A percentile compares a stretch with the other conserved stretches of the same genome.
Evolutionary conservation across 2,329 filamentous ascomycete species (phyloP).

Genomic region (Alternaria solani): DNA sequence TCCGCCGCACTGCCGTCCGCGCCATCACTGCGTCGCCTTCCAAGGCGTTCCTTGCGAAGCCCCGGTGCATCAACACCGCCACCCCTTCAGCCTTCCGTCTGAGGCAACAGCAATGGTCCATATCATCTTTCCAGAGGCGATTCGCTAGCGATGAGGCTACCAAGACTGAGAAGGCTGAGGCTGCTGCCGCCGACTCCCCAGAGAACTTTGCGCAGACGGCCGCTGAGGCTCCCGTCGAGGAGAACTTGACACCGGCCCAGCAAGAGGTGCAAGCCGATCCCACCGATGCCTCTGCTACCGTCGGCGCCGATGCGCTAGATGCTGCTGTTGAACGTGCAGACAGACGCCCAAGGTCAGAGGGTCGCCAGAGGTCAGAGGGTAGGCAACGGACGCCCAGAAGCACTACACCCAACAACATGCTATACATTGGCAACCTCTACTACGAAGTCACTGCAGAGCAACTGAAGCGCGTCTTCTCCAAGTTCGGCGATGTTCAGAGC

Average conservation of each 20-base stretch:
- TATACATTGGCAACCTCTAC: slow-evolving; percentile 75
- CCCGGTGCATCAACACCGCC: slow-evolving; percentile 47
- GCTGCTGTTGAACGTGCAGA: slow-evolving; percentile 11
- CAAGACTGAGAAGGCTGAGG: slow-evolving; percentile 48
- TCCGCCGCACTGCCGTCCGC: slow-evolving; percentile 66
- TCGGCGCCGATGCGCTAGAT: slow-evolving; percentile 36
- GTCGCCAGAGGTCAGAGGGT: background rate
- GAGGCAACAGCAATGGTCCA: slow-evolving; percentile 51
- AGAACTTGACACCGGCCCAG: slow-evolving; percentile 41
- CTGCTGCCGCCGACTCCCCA: slow-evolving; percentile 34
- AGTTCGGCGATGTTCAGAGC: slow-evolving; percentile 64
- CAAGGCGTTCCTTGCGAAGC: slow-evolving; percentile 54
- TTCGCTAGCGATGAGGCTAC: slow-evolving; percentile 59
- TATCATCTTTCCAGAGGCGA: slow-evolving; percentile 55
- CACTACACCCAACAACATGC: slow-evolving; percentile 44
- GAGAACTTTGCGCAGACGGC: slow-evolving; percentile 49
- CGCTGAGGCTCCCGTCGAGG: slow-evolving; percentile 46
- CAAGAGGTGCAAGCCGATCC: slow-evolving; percentile 33
- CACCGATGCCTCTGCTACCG: slow-evolving; percentile 39
- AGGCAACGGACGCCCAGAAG: background rate
- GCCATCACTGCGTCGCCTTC: slow-evolving; percentile 60
- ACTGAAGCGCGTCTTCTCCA: slow-evolving; percentile 65
- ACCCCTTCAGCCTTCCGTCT: slow-evolving; percentile 42
- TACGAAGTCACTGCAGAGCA: slow-evolving; percentile 72
- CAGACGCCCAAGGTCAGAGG: background rate